phyloP scores from a whole-genome alignment of 2,329 filamentous ascomycete species.

The Colletotrichum navitas region DNA sequence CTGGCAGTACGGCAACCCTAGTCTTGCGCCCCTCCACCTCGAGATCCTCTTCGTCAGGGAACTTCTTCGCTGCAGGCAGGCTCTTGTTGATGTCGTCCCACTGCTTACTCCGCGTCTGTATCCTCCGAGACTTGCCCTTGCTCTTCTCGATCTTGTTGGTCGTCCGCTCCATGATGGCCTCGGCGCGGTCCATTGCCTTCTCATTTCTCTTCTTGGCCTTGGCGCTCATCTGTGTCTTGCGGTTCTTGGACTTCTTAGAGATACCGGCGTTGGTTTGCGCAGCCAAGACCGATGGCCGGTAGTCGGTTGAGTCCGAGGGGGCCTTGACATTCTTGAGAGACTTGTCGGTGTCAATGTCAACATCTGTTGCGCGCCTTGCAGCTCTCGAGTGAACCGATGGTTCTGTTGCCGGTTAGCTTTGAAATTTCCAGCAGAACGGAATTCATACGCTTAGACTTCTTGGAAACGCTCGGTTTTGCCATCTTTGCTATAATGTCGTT shows the following conservation, averaged over 20 bases:
- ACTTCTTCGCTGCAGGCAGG: constrained; percentile 19
- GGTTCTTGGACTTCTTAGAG: constrained; percentile 73
- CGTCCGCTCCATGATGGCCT: constrained; percentile 70
- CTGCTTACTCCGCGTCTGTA: constrained; percentile 63
- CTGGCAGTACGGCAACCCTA: constrained; percentile 43
- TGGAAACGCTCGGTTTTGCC: constrained; percentile 44
- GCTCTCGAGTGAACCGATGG: constrained; percentile 79
- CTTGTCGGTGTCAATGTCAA: constrained; percentile 78
- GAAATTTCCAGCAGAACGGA: not conserved
- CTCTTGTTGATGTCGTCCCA: constrained; percentile 71
- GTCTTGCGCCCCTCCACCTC: constrained; percentile 43
- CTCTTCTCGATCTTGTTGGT: constrained; percentile 68
- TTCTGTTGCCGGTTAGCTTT: constrained; percentile 55
- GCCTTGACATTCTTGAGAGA: constrained; percentile 72
- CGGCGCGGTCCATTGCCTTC: constrained; percentile 69
- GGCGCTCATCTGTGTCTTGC: constrained; percentile 66
- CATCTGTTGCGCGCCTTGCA: constrained; percentile 78
- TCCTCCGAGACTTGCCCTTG: constrained; percentile 59
- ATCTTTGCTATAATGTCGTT: constrained; percentile 37
- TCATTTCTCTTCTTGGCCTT: constrained; percentile 69
- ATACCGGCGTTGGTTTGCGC: constrained; percentile 77
- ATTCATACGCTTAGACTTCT: constrained; percentile 49
- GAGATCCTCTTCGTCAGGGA: constrained; percentile 45
- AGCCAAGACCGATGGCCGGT: constrained; percentile 75
- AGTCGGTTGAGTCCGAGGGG: constrained; percentile 60